Evolutionary conservation across 306 rosid genomes (phyloP).

Genomic region (Vachellia pachyceras): DNA sequence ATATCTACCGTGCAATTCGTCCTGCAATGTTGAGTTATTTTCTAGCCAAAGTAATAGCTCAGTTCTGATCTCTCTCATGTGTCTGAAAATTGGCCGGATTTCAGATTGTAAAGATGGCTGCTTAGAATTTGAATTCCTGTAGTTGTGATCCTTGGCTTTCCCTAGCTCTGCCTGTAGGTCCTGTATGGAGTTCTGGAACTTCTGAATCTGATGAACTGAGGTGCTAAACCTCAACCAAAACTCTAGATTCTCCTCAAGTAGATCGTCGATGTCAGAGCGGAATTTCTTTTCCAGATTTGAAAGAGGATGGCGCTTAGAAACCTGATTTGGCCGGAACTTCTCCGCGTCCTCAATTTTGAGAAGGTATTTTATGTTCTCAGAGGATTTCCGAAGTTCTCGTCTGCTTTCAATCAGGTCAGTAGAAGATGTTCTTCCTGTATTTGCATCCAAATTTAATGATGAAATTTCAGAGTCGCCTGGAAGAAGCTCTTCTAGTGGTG

Average conservation of each 20-base stretch:
- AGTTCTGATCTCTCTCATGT: slow-evolving; percentile 80
- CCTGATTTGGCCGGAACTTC: slow-evolving; percentile 32
- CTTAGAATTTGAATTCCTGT: slow-evolving; percentile 38
- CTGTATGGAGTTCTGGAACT: slow-evolving; percentile 67
- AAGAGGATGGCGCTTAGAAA: slow-evolving; percentile 34
- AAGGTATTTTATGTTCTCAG: slow-evolving; percentile 29
- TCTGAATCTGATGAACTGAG: slow-evolving; percentile 81
- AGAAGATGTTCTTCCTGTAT: slow-evolving; percentile 26
- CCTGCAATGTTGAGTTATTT: slow-evolving; percentile 67
- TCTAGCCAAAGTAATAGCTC: slow-evolving; percentile 84
- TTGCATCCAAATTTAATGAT: slow-evolving; percentile 39
- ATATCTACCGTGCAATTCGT: slow-evolving; percentile 67
- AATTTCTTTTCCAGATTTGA: slow-evolving; percentile 63
- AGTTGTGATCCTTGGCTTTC: slow-evolving; percentile 44
- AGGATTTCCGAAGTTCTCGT: slow-evolving; percentile 25
- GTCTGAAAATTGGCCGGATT: slow-evolving; percentile 65
- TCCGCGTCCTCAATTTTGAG: slow-evolving; percentile 3
- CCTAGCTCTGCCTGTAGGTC: slow-evolving; percentile 66
- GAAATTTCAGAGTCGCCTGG: slow-evolving; percentile 34
- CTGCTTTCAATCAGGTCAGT: slow-evolving; percentile 30
- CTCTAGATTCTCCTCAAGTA: slow-evolving; percentile 80
- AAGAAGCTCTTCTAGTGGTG: slow-evolving; percentile 47
- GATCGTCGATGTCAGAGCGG: slow-evolving; percentile 64
- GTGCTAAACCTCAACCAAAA: slow-evolving; percentile 94
- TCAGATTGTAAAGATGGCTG: slow-evolving; percentile 52